phyloP scores from a whole-genome alignment of 2,329 filamentous ascomycete species.

The Elsinoe australis region DNA sequence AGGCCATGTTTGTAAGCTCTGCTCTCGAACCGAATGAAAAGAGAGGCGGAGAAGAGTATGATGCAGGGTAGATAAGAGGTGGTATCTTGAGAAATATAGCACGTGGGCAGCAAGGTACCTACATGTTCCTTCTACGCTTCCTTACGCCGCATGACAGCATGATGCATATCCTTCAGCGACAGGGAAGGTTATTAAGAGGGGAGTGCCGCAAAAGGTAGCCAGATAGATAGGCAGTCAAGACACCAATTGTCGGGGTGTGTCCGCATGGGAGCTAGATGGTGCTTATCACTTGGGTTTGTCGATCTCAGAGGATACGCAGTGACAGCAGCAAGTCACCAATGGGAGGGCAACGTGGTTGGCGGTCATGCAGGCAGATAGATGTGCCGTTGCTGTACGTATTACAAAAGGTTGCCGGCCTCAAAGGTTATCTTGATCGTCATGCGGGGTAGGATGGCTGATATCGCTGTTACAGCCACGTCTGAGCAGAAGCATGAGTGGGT shows the following conservation, averaged over 20 bases:
- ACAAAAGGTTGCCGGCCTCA: not conserved
- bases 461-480: not conserved
- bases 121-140: not conserved
- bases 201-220: constrained; percentile 8
- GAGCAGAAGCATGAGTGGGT: not conserved
- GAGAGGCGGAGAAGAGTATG: not conserved
- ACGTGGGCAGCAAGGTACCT: not conserved
- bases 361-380: not conserved
- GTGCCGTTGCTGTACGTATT: not conserved
- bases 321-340: not conserved
- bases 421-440: not conserved
- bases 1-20: not conserved
- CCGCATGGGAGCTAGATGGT: not conserved
- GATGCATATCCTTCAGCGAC: not conserved
- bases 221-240: constrained; percentile 14
- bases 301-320: not conserved
- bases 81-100: not conserved
- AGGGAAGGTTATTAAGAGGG: not conserved
- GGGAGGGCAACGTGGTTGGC: not conserved
- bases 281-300: constrained; percentile 6
- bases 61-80: not conserved
- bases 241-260: constrained; percentile 6
- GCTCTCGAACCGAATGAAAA: not conserved
- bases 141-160: constrained; percentile 8
- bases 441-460: not conserved